phyloP scores from a whole-genome alignment of 2,329 filamentous ascomycete species.

The Zarea fungicola region DNA sequence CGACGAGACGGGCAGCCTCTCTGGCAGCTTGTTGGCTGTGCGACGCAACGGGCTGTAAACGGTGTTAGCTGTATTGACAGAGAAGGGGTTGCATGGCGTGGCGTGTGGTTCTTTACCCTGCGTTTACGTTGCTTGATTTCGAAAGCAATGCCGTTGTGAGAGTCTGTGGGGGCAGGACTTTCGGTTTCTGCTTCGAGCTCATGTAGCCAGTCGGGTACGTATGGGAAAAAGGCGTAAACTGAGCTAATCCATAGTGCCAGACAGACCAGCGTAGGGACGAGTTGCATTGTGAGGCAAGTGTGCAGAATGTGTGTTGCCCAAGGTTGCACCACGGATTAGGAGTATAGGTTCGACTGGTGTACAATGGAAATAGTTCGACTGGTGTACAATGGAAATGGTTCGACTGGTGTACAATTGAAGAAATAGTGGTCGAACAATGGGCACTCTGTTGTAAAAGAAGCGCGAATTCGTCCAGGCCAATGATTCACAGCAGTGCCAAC shows the following conservation, averaged over 20 bases:
- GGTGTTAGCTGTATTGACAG: not conserved
- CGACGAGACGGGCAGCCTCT: constrained; percentile 32
- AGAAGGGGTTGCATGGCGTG: not conserved
- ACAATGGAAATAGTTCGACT: too few relatives aligned
- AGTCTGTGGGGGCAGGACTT: constrained; percentile 17
- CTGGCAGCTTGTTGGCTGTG: constrained; percentile 32
- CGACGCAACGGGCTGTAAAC: constrained; percentile 27
- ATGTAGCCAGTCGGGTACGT: constrained; percentile 32
- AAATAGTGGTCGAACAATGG: not conserved
- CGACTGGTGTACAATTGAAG: too few relatives aligned
- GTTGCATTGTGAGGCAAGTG: constrained; percentile 32
- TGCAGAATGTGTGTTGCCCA: not conserved
- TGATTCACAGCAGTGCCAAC: not conserved
- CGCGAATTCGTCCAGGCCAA: not conserved
- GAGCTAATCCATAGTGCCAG: constrained; percentile 43
- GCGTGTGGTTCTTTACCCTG: constrained; percentile 22
- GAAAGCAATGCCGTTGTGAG: constrained; percentile 30
- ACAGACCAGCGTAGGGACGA: constrained; percentile 34
- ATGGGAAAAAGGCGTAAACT: constrained; percentile 45
- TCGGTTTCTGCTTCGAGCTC: constrained; percentile 19
- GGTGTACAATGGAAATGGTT: too few relatives aligned
- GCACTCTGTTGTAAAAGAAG: not conserved
- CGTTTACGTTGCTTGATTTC: constrained; percentile 34
- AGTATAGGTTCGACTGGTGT: not conserved
- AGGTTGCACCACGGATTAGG: not conserved